Evolutionary conservation across 2,329 filamentous ascomycete species (phyloP).

Genomic region (Dactylonectria estremocensis): DNA sequence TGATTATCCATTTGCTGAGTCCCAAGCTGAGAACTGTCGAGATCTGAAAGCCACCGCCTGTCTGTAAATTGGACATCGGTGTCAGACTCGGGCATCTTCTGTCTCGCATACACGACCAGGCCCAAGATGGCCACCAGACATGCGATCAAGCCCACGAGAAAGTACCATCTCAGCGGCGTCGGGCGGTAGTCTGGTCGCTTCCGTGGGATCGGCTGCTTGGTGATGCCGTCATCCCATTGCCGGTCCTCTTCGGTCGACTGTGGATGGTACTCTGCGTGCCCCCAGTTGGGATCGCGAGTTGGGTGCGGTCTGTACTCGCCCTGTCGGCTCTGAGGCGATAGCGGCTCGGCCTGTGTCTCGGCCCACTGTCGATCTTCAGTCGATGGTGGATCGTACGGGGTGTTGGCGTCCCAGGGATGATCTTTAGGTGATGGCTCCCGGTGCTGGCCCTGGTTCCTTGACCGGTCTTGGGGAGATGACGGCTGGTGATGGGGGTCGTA

Average conservation of each 20-base stretch:
- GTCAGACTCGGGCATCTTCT: slow-evolving; percentile 46
- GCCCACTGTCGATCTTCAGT: neutral
- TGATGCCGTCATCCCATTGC: slow-evolving; percentile 37
- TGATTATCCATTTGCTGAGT: slow-evolving; percentile 13
- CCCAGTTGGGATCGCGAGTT: neutral
- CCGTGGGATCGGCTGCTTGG: slow-evolving; percentile 32
- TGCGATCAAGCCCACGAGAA: slow-evolving; percentile 35
- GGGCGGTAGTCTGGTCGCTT: slow-evolving; percentile 43
- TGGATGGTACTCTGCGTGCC: slow-evolving; percentile 2
- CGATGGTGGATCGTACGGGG: neutral
- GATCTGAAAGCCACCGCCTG: slow-evolving; percentile 25
- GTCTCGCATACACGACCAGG: slow-evolving; percentile 43
- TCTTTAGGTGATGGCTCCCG: slow-evolving; percentile 16
- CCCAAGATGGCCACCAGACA: slow-evolving; percentile 41
- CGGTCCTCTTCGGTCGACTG: slow-evolving; percentile 43
- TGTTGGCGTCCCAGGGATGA: neutral
- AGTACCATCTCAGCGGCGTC: slow-evolving; percentile 47
- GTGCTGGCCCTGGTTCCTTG: slow-evolving; percentile 32
- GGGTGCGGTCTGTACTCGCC: neutral
- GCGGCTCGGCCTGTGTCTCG: neutral
- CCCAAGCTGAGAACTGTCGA: neutral
- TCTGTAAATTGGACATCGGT: slow-evolving; percentile 38
- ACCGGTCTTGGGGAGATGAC: slow-evolving; percentile 40
- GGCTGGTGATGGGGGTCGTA: slow-evolving; percentile 43
- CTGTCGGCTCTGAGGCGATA: neutral